These are phyloP conservation scores for Lyophyllum decastes DNA, from an alignment of 768 basidiomycete species.

Conservation along the genomic window DNA sequence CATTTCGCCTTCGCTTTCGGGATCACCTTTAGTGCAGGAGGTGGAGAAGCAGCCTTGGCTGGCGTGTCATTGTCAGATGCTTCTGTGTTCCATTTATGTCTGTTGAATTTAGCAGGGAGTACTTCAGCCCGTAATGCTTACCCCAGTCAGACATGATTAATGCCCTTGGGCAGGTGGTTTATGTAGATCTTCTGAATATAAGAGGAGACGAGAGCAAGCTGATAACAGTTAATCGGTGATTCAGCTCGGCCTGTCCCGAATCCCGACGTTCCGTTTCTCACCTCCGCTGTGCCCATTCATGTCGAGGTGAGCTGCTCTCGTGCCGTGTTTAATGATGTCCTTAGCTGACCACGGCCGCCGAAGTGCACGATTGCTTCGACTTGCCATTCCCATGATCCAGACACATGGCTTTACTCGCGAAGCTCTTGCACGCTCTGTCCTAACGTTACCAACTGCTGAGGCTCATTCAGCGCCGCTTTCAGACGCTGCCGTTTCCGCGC, in stretches of 20 bases:
- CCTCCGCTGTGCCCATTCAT: slow-evolving; percentile 22
- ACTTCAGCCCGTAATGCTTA: slow-evolving; percentile 15
- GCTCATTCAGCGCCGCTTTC: slow-evolving; percentile 61
- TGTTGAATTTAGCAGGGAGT: slow-evolving; percentile 3
- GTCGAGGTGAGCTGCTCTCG: slow-evolving; percentile 15
- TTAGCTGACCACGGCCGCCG: neutral
- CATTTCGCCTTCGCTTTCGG: slow-evolving; percentile 61
- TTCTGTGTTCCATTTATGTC: slow-evolving; percentile 14
- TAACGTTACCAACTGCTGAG: slow-evolving; percentile 47
- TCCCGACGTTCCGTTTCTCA: slow-evolving; percentile 22
- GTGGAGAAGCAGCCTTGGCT: slow-evolving; percentile 19
- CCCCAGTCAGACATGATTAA: slow-evolving; percentile 44
- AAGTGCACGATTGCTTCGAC: slow-evolving; percentile 50
- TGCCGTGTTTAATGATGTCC: neutral
- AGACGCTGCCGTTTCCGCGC: slow-evolving; percentile 66
- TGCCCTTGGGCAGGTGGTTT: slow-evolving; percentile 12
- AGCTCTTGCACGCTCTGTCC: slow-evolving; percentile 64
- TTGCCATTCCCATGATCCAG: slow-evolving; percentile 63
- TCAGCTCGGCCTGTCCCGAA: slow-evolving; percentile 18
- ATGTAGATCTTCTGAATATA: slow-evolving; percentile 3
- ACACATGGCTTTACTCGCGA: slow-evolving; percentile 77
- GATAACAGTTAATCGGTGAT: slow-evolving; percentile 27
- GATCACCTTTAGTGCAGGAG: slow-evolving; percentile 22
- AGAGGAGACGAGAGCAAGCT: neutral
- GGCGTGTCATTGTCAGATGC: slow-evolving; percentile 41